Percentiles rank a stretch among this genome's conserved stretches.
Evolutionary conservation across 2,329 filamentous ascomycete species (phyloP).

Genomic region (Fusarium protoensiforme): DNA sequence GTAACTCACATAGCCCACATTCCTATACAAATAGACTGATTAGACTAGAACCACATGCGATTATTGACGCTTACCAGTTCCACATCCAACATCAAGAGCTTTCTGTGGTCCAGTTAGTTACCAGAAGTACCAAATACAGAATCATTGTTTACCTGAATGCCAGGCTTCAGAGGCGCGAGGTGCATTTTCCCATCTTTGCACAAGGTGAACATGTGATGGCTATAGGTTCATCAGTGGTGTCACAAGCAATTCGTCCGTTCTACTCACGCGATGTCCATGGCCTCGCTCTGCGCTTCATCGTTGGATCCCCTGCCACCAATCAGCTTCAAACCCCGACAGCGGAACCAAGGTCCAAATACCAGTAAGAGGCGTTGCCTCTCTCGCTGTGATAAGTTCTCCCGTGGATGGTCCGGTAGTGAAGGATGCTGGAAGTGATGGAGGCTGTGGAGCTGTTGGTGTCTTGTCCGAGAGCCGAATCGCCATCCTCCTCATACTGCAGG

Average conservation of each 20-base stretch:
- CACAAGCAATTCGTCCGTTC: fast-evolving
- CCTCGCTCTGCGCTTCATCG: conserved; percentile 35
- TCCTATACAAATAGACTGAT: background rate
- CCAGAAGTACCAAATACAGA: background rate
- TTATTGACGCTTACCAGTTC: conserved; percentile 54
- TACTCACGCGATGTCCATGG: conserved; percentile 36
- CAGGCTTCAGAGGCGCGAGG: conserved; percentile 34
- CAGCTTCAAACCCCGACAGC: background rate
- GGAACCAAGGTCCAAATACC: conserved; percentile 7
- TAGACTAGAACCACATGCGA: fast-evolving
- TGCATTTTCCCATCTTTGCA: conserved; percentile 18
- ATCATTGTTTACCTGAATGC: conserved; percentile 28
- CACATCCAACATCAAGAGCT: conserved; percentile 63
- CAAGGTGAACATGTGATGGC: conserved; percentile 27
- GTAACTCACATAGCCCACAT: conserved; percentile 58
- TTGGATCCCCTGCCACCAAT: conserved; percentile 19
- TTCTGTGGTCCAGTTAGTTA: conserved; percentile 16
- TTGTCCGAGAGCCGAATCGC: conserved; percentile 28
- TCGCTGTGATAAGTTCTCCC: conserved; percentile 40
- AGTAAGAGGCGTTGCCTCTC: conserved; percentile 36
- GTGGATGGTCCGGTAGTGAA: conserved; percentile 35
- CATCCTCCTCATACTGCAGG: background rate
- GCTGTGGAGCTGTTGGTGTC: conserved; percentile 33
- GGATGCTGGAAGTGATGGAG: conserved; percentile 38
- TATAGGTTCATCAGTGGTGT: fast-evolving